These are phyloP conservation scores for Exophiala sp. DNA, from an alignment of 2,329 filamentous ascomycete species.

Conservation along the genomic window DNA sequence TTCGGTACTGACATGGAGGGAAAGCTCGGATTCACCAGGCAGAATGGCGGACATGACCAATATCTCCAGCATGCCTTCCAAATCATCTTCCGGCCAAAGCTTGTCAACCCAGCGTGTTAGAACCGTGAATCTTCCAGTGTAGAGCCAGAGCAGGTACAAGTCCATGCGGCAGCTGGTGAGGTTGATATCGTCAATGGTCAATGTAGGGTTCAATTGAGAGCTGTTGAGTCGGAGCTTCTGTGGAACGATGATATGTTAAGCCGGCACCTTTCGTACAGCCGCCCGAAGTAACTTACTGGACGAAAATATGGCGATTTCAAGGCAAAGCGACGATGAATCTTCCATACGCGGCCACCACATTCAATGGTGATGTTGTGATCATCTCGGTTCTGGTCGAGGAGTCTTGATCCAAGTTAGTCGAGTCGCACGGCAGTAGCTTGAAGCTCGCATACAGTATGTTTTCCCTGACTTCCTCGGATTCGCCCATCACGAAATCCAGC, in stretches of 20 bases:
- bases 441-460: background rate
- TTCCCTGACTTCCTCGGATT: background rate
- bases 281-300: too few relatives aligned
- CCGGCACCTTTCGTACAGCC: background rate
- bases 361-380: conserved; percentile 31
- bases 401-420: background rate
- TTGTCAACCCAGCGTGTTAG: background rate
- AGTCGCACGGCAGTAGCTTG: background rate
- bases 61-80: conserved; percentile 1
- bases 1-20: background rate
- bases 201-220: background rate
- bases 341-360: conserved; percentile 28
- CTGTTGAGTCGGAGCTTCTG: background rate
- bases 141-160: conserved; percentile 3
- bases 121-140: background rate
- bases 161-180: background rate
- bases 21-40: background rate
- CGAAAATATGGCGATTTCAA: background rate
- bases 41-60: background rate
- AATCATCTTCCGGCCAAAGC: background rate
- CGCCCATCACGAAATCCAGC: background rate
- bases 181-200: background rate
- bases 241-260: background rate
- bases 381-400: conserved; percentile 8
- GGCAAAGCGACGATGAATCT: conserved; percentile 4